These are phyloP conservation scores for Podila verticillata DNA, from an alignment of 192 early-diverging fungal species.

Conservation along the genomic window DNA sequence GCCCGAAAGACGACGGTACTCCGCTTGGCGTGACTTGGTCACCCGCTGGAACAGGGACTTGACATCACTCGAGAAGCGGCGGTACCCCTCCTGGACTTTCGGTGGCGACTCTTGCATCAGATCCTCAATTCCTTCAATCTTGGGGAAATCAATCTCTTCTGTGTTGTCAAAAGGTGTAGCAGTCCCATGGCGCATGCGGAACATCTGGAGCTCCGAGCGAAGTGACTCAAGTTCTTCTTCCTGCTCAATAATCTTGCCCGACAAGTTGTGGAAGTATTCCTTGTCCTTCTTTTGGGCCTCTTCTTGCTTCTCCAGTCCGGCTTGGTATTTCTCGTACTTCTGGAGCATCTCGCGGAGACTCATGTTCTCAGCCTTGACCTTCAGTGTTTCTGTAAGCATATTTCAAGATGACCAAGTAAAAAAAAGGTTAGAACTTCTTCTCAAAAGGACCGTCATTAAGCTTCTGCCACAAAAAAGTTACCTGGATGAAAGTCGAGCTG, in stretches of 20 bases:
- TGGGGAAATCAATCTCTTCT: constrained; percentile 37
- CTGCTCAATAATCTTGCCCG: constrained; percentile 22
- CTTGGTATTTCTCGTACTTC: constrained; percentile 40
- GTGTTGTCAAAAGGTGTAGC: constrained; percentile 15
- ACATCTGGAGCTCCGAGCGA: constrained; percentile 11
- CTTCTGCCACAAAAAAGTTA: constrained; percentile 5
- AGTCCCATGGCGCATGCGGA: constrained; percentile 20
- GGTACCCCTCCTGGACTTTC: constrained; percentile 27
- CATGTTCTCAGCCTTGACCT: constrained; percentile 44
- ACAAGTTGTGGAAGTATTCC: constrained; percentile 29
- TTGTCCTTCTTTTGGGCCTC: constrained; percentile 42
- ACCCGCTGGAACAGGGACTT: constrained; percentile 46
- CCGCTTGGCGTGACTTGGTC: constrained; percentile 30
- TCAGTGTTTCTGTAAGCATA: constrained; percentile 21
- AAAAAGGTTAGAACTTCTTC: not conserved
- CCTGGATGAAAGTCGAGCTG: constrained; percentile 53
- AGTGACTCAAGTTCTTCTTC: constrained; percentile 27
- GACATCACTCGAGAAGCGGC: constrained; percentile 47
- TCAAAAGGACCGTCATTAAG: not conserved
- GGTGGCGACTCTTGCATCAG: constrained; percentile 49
- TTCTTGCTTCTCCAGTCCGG: constrained; percentile 32
- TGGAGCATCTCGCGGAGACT: constrained; percentile 39
- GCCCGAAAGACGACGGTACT: constrained; percentile 40
- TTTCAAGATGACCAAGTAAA: not conserved
- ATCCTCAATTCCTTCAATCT: constrained; percentile 35